Evolutionary conservation across 805 yeast species (phyloP), one percentile per base, ranked within the genome.

Genomic region (Kazachstania kunashirensis): DNA sequence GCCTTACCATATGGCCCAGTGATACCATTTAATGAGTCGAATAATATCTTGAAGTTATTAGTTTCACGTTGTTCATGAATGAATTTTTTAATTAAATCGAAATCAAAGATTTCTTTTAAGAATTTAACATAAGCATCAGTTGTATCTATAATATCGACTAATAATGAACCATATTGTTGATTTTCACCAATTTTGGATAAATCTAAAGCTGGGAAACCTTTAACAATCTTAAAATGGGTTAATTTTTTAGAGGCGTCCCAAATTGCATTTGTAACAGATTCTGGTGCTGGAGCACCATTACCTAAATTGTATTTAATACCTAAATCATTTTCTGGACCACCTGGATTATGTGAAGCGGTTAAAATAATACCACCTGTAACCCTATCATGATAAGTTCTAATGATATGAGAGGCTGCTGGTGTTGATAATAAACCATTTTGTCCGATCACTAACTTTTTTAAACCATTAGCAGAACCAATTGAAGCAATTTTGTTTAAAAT

Each of bases 221-320:
- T 59, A 14, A 73, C 62, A 38, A 73, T 71, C 55, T 77, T 75
- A 65, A 84, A 89, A 32, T 63, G 54, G 6, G 69, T 57, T 49
- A 92, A 65, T 28, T 61, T 52, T 54, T 70, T 72, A 15, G 94
- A 75, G 20, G 66, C 69, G 41, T 77, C 88, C 66, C 65, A 92
- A 55, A 89, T 92, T 59, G 78, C 75, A 65, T 89, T 74, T 10
- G 98, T 89, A 41, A 92, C 94, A 12, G 81, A 65, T 61, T 89
- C 98, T 10, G 98, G 98, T 9, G 97, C 97, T 29, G 98, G 98
- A 3, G 96, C 98, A 48, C 98, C 98, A 56, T 89, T 89, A 45
- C 83, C 74, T 59, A 92, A 68, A 62, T 89, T 92, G 67, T 92
- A 92, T 66, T 89, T 89, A 68, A 89, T 89, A 38, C 98, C 98